Conservation (phyloP, 371 early-diverging fungal genomes). For the Rhizomucor miehei region DNA sequence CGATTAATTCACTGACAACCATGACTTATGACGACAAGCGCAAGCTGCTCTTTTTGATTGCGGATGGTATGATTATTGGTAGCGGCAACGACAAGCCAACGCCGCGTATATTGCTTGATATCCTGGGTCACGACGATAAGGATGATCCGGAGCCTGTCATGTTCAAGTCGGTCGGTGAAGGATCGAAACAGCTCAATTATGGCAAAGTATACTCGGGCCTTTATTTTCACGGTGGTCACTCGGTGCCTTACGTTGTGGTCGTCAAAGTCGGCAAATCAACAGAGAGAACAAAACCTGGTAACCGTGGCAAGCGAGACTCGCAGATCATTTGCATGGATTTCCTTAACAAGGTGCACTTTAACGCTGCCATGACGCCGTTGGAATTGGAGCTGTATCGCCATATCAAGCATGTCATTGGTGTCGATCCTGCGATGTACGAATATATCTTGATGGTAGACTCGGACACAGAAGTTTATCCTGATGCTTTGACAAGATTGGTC, state of each 20-base stretch:
- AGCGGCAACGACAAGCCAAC: constrained; percentile 75
- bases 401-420: constrained; percentile 75
- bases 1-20: constrained; percentile 86
- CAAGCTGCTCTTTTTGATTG: constrained; percentile 87
- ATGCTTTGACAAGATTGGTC: constrained; percentile 71
- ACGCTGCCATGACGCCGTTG: constrained; percentile 90
- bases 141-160: constrained; percentile 57
- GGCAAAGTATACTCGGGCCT: constrained; percentile 93
- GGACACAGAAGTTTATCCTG: constrained; percentile 83
- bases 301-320: constrained; percentile 98
- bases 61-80: constrained; percentile 87
- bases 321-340: constrained; percentile 98
- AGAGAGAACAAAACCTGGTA: constrained; percentile 86
- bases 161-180: constrained; percentile 88
- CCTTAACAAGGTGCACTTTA: constrained; percentile 86
- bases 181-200: constrained; percentile 82
- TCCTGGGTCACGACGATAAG: constrained; percentile 56
- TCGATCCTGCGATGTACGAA: constrained; percentile 84
- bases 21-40: constrained; percentile 83
- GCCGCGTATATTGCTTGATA: constrained; percentile 70
- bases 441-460: constrained; percentile 96
- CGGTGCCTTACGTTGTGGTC: constrained; percentile 86
- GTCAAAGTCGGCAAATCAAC: constrained; percentile 89
- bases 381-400: constrained; percentile 93
- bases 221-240: constrained; percentile 67